These are phyloP conservation scores for Begonia masoniana DNA, from an alignment of 306 rosid genomes.

Conservation along the genomic window DNA sequence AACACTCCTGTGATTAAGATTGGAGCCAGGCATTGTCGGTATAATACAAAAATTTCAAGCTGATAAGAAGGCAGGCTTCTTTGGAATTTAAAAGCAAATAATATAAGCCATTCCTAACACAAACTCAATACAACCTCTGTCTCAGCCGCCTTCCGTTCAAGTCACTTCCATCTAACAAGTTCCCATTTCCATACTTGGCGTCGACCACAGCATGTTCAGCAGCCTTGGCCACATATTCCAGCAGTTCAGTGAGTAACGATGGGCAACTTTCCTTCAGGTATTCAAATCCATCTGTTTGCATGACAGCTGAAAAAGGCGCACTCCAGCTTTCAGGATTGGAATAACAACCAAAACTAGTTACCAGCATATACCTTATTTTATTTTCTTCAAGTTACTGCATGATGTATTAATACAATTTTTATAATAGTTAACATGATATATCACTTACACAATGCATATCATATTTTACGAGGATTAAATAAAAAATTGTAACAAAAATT, in stretches of 20 bases:
- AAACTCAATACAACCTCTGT: constrained; percentile 40
- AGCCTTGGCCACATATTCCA: constrained; percentile 35
- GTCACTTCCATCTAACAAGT: constrained; percentile 49
- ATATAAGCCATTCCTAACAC: no score
- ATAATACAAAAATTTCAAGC: background rate
- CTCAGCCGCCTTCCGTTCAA: constrained; percentile 70
- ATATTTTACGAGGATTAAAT: no score
- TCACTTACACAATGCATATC: no score
- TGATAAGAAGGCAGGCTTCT: no score
- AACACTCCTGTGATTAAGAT: no score
- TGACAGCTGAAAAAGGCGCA: constrained; percentile 54
- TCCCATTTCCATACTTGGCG: constrained; percentile 20
- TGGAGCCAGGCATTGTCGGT: background rate
- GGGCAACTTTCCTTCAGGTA: constrained; percentile 77
- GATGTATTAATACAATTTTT: no score
- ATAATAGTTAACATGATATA: no score
- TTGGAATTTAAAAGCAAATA: no score
- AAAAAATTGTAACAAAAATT: no score
- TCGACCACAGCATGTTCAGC: constrained; percentile 30
- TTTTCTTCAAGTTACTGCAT: no score
- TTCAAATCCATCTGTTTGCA: constrained; percentile 75
- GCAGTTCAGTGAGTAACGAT: constrained; percentile 44
- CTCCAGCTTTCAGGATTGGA: background rate
- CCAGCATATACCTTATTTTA: no score
- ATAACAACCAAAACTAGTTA: no score